Evolutionary conservation across 2,329 filamentous ascomycete species (phyloP).

Genomic region (Huntiella decipiens): DNA sequence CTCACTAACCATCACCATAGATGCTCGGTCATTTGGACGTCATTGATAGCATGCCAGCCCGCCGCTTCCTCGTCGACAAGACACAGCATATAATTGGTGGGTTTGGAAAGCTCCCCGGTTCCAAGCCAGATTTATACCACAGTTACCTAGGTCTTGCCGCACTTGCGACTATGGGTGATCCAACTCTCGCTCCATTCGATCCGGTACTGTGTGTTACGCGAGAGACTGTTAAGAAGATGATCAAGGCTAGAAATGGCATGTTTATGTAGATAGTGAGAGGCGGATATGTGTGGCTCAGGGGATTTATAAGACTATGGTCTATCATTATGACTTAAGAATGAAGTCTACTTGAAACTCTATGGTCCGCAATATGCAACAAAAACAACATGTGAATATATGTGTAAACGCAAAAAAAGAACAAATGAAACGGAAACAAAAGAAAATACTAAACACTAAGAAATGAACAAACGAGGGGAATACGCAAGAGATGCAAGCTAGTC

Average conservation of each 20-base stretch:
- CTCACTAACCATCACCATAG: constrained; percentile 17
- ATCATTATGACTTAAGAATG: too few relatives aligned
- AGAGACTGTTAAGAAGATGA: constrained; percentile 32
- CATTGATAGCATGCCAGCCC: constrained; percentile 39
- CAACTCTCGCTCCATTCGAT: constrained; percentile 52
- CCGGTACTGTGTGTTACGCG: constrained; percentile 56
- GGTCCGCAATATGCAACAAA: neutral
- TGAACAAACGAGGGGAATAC: too few relatives aligned
- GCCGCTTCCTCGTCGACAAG: constrained; percentile 58
- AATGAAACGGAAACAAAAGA: too few relatives aligned
- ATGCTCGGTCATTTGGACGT: constrained; percentile 39
- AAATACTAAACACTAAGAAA: too few relatives aligned
- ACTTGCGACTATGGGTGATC: constrained; percentile 53
- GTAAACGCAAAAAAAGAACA: too few relatives aligned
- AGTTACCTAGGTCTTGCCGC: constrained; percentile 74
- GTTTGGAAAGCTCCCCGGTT: constrained; percentile 53
- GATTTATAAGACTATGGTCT: too few relatives aligned
- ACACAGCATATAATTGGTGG: constrained; percentile 76
- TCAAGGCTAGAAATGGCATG: constrained; percentile 22
- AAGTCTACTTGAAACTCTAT: neutral
- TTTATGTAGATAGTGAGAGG: neutral
- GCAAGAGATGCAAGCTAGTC: too few relatives aligned
- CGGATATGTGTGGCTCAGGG: too few relatives aligned
- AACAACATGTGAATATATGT: too few relatives aligned
- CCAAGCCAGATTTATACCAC: constrained; percentile 65